phyloP scores from a whole-genome alignment of 2,329 filamentous ascomycete species.

The Emmonsiellopsis sp. region DNA sequence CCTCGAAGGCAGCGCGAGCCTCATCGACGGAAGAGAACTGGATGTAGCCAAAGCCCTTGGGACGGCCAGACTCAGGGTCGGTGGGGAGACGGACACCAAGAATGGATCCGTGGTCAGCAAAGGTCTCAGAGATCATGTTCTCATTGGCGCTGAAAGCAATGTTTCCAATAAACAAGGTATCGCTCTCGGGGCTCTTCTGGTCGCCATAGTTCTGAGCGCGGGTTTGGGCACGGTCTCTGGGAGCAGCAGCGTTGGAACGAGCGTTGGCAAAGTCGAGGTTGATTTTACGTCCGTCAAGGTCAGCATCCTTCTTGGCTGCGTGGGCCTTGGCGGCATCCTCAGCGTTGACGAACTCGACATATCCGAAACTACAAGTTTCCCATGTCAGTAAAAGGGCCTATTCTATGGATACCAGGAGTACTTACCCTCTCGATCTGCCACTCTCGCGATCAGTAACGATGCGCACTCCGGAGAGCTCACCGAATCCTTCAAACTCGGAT shows the following conservation, averaged over 20 bases:
- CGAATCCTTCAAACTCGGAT: constrained; percentile 71
- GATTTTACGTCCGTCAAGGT: constrained; percentile 64
- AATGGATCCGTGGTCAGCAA: constrained; percentile 60
- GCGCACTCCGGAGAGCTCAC: constrained; percentile 61
- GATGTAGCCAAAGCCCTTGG: constrained; percentile 91
- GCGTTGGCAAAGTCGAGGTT: constrained; percentile 71
- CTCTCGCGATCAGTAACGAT: constrained; percentile 74
- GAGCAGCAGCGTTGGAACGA: constrained; percentile 51
- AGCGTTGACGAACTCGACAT: constrained; percentile 70
- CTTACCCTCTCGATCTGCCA: constrained; percentile 72
- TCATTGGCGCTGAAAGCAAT: constrained; percentile 75
- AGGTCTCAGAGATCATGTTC: constrained; percentile 63
- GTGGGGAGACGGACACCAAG: constrained; percentile 80
- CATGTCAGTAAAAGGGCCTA: constrained; percentile 15
- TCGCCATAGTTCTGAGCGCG: constrained; percentile 59
- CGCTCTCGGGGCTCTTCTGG: constrained; percentile 64
- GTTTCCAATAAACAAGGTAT: constrained; percentile 89
- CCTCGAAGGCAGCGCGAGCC: constrained; percentile 63
- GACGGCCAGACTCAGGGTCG: constrained; percentile 69
- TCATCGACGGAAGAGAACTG: constrained; percentile 75
- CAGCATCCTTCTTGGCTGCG: constrained; percentile 62
- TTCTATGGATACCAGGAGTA: neutral
- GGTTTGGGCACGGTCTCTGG: constrained; percentile 50
- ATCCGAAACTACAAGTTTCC: constrained; percentile 57
- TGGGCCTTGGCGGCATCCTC: constrained; percentile 62